Conservation (phyloP, 1,284 basidiomycete species). For the Stereum hirsutum region DNA sequence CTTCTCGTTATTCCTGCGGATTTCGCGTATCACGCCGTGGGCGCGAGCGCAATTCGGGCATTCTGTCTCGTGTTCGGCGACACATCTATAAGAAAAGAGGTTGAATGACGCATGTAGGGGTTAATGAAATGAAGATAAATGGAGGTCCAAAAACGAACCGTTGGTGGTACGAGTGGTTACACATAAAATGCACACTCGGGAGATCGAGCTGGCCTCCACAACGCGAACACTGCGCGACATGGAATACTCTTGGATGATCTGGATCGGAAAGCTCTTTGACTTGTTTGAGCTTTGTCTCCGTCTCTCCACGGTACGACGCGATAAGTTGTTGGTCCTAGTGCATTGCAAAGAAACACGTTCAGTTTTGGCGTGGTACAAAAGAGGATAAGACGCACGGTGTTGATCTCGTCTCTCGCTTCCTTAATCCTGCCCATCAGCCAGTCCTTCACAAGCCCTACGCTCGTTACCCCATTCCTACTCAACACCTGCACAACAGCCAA, state of each 20-base stretch:
- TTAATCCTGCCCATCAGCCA: slow-evolving; percentile 80
- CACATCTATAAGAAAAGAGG: slow-evolving; percentile 53
- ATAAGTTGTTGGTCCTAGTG: slow-evolving; percentile 77
- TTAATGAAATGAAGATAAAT: not conserved
- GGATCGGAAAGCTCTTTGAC: slow-evolving; percentile 75
- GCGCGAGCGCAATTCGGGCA: slow-evolving; percentile 84
- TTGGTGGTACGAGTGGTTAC: slow-evolving; percentile 94
- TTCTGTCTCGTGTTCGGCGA: slow-evolving; percentile 79
- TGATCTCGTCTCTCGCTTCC: slow-evolving; percentile 67
- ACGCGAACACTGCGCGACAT: slow-evolving; percentile 84
- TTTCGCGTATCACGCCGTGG: slow-evolving; percentile 85
- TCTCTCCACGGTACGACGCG: slow-evolving; percentile 81
- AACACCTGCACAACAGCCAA: slow-evolving; percentile 85
- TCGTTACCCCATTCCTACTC: slow-evolving; percentile 80
- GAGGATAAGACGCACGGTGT: slow-evolving; percentile 48
- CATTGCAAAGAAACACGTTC: slow-evolving; percentile 3
- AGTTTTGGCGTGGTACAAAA: not conserved
- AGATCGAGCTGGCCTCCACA: slow-evolving; percentile 87
- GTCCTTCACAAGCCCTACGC: slow-evolving; percentile 83
- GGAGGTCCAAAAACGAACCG: slow-evolving; percentile 54
- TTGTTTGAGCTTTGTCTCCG: slow-evolving; percentile 72
- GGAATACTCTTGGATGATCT: slow-evolving; percentile 79
- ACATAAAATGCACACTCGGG: slow-evolving; percentile 96
- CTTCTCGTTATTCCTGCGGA: slow-evolving; percentile 75
- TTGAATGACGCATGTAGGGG: not conserved